A percentile compares a stretch with the other conserved stretches of the same genome.
Conservation (phyloP, 1,284 basidiomycete species). For the Melampsora americana region DNA sequence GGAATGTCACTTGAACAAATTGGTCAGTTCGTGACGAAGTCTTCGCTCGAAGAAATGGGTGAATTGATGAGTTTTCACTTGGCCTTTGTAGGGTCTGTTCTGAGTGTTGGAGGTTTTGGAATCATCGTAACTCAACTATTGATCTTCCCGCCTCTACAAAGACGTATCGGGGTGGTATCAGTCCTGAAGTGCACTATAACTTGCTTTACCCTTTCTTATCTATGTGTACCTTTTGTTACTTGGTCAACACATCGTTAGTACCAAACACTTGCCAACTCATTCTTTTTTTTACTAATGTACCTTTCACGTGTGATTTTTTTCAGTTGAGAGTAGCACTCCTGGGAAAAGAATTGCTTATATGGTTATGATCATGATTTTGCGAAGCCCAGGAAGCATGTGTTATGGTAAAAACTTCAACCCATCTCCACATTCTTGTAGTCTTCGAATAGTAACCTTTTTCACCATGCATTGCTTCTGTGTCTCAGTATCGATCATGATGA, state of each 20-base stretch:
- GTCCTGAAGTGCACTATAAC: constrained; percentile 15
- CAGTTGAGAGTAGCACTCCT: constrained; percentile 11
- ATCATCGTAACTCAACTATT: neutral
- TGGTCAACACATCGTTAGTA: constrained; percentile 27
- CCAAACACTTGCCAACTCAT: no score
- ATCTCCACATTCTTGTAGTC: no score
- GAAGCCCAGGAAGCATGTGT: constrained; percentile 33
- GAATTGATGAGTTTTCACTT: no score
- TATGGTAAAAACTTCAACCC: constrained; percentile 9
- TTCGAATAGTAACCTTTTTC: no score
- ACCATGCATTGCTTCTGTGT: no score
- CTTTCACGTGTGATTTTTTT: neutral
- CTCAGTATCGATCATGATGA: constrained; percentile 32
- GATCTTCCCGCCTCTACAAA: neutral
- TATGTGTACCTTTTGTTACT: constrained; percentile 24
- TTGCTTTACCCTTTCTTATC: constrained; percentile 9
- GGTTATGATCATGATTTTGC: constrained; percentile 12
- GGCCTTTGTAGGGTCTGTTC: neutral
- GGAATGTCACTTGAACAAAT: constrained; percentile 26
- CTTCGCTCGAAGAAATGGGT: no score
- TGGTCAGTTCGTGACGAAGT: neutral
- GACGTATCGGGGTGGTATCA: constrained; percentile 5
- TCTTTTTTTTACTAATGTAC: neutral
- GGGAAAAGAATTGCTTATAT: constrained; percentile 18
- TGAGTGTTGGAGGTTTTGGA: neutral